These are phyloP conservation scores for Oropetium thomaeum DNA, from an alignment of 176 grass and related monocot species.

Conservation along the genomic window DNA sequence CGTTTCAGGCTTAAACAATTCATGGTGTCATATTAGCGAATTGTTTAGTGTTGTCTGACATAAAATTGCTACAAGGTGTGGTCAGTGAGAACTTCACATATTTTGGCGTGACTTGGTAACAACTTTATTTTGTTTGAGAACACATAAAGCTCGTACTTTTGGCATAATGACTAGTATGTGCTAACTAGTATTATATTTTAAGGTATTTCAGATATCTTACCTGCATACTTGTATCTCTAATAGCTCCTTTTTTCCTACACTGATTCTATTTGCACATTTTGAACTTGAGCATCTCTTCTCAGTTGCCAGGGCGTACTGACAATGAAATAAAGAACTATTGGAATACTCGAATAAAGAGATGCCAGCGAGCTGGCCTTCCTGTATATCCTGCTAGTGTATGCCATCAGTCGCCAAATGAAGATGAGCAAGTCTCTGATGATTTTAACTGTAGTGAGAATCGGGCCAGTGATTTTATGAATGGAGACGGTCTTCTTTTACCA, in stretches of 20 bases:
- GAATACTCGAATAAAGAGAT: slow-evolving; percentile 96
- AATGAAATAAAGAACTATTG: slow-evolving; percentile 99
- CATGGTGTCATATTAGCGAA: not conserved
- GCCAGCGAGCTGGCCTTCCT: slow-evolving; percentile 69
- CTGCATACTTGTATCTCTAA: not conserved
- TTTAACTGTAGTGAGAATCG: slow-evolving; percentile 50
- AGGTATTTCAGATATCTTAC: slow-evolving; percentile 21
- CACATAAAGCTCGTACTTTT: not conserved
- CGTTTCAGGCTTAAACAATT: not conserved
- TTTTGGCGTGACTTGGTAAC: slow-evolving; percentile 9
- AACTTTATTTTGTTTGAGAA: not conserved
- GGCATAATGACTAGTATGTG: not conserved
- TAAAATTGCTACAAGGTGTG: not conserved
- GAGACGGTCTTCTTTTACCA: slow-evolving; percentile 48
- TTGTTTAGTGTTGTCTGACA: not conserved
- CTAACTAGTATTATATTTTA: not conserved
- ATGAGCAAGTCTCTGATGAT: slow-evolving; percentile 48
- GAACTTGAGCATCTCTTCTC: slow-evolving; percentile 38
- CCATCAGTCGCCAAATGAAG: slow-evolving; percentile 53
- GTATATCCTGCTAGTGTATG: slow-evolving; percentile 65
- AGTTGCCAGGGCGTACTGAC: slow-evolving; percentile 96
- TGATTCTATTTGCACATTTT: not conserved
- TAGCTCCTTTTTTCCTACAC: slow-evolving; percentile 9
- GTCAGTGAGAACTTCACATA: not conserved
- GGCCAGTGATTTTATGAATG: slow-evolving; percentile 50